phyloP scores from a whole-genome alignment of 306 rosid genomes.

The Cucumis melo region DNA sequence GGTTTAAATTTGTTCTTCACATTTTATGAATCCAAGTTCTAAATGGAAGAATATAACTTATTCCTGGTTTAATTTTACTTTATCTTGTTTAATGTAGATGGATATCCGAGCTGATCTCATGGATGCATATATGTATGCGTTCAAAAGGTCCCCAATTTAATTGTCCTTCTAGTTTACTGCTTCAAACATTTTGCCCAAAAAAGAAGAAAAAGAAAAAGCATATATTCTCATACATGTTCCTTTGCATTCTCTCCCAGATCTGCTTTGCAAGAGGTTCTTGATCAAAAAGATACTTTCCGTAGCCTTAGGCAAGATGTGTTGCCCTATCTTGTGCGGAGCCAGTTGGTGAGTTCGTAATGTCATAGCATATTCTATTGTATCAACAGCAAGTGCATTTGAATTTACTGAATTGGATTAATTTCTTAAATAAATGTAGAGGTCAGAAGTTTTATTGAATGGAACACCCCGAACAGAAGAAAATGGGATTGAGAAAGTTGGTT shows the following conservation, averaged over 20 bases:
- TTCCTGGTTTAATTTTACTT: constrained; percentile 3
- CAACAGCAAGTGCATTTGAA: neutral
- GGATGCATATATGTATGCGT: constrained; percentile 94
- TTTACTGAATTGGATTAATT: constrained; percentile 2
- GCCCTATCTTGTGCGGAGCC: constrained; percentile 93
- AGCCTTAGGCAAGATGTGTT: constrained; percentile 80
- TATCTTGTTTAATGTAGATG: constrained; percentile 40
- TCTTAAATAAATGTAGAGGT: constrained; percentile 41
- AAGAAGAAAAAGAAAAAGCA: too few species aligned
- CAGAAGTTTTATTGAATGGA: constrained; percentile 55
- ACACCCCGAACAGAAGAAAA: constrained; percentile 60
- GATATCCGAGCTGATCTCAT: constrained; percentile 92
- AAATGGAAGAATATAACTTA: neutral
- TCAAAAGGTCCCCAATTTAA: constrained; percentile 51
- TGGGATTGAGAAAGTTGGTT: constrained; percentile 46
- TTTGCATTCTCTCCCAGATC: constrained; percentile 40
- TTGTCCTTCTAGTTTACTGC: constrained; percentile 6
- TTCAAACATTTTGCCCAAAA: neutral
- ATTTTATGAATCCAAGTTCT: neutral
- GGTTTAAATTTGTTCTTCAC: neutral
- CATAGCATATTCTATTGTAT: constrained; percentile 12
- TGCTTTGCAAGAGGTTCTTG: constrained; percentile 71
- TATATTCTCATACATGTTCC: constrained; percentile 9
- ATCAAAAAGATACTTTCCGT: constrained; percentile 49
- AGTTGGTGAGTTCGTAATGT: constrained; percentile 64